Conservation (phyloP, 2,329 filamentous ascomycete genomes). For the Rhytidhysteron rufulum region DNA sequence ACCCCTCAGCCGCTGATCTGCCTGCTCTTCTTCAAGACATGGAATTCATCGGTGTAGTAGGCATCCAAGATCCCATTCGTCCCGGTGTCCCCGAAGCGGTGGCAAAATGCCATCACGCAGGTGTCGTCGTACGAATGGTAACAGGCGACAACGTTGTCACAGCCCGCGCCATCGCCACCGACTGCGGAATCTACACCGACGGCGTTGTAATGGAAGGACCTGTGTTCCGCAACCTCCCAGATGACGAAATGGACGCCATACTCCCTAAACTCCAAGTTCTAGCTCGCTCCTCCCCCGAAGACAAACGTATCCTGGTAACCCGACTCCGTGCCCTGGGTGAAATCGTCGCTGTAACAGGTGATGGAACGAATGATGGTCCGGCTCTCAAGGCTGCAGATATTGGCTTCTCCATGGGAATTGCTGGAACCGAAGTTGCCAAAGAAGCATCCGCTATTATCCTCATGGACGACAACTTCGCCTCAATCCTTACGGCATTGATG, state of each 20-base stretch:
- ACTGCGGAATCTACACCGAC: slow-evolving; percentile 68
- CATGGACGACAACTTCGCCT: slow-evolving; percentile 82
- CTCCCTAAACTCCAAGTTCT: slow-evolving; percentile 69
- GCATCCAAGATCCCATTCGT: slow-evolving; percentile 74
- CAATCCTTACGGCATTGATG: slow-evolving; percentile 73
- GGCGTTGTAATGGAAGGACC: slow-evolving; percentile 72
- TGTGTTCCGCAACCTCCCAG: slow-evolving; percentile 66
- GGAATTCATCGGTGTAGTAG: slow-evolving; percentile 65
- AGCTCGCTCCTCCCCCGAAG: slow-evolving; percentile 70
- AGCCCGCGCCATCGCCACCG: slow-evolving; percentile 68
- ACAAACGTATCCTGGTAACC: slow-evolving; percentile 70
- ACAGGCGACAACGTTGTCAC: slow-evolving; percentile 76
- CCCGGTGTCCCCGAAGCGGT: slow-evolving; percentile 69
- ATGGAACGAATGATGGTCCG: slow-evolving; percentile 76
- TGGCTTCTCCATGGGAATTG: slow-evolving; percentile 77
- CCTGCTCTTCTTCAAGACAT: slow-evolving; percentile 65
- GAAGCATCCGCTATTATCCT: slow-evolving; percentile 77
- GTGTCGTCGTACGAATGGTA: slow-evolving; percentile 75
- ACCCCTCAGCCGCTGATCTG: slow-evolving; percentile 48
- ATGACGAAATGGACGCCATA: slow-evolving; percentile 60
- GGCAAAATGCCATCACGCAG: slow-evolving; percentile 64
- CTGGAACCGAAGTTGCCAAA: slow-evolving; percentile 76
- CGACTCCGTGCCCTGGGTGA: slow-evolving; percentile 68
- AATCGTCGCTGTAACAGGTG: slow-evolving; percentile 76
- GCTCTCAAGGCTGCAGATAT: slow-evolving; percentile 74